Base-by-base conservation (phyloP, 1,139 yeast species). In the Torulaspora globosa region DNA sequence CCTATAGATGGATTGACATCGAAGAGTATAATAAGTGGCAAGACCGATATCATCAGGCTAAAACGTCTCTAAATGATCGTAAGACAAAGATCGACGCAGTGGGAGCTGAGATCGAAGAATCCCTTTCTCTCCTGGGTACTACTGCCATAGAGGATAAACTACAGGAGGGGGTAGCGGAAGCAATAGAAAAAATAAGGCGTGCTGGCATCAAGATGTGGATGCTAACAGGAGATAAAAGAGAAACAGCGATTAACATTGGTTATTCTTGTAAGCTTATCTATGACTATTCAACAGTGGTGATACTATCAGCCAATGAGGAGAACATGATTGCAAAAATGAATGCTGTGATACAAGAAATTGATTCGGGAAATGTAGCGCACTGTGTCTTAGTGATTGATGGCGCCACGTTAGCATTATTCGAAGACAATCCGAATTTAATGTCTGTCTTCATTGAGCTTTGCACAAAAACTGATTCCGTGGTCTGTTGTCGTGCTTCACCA, bases 201-300 rank as follows among this genome's bases (percentile, higher is more conserved):
- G 98, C 98, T 0, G 96, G 96, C 4, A 89, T 92, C 48, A 87
- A 84, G 60, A 70, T 94, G 72, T 92, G 99, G 98, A 92, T 92
- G 97, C 73, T 92, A 48, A 92, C 99, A 0, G 99, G 99, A 43
- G 99, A 92, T 63, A 92, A 92, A 62, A 74, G 97, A 50, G 99
- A 94, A 66, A 94, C 99, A 0, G 98, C 99, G 1, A 89, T 92
- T 49, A 92, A 89, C 60, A 92, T 94, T 65, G 98, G 98, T 0
- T 87, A 90, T 61, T 84, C 97, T 3, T 94, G 98, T 66, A 82
- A 90, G 29, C 71, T 94, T 50, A 90, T 94, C 57, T 87, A 90
- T 61, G 98, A 92, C 59, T 94, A 85, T 62, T 88, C 97, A 0
- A 85, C 95, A 0, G 86, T 90, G 6, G 80, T 90, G n/a, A 71